Percentiles rank a stretch among this genome's conserved stretches.
phyloP scores from a whole-genome alignment of 768 basidiomycete species.

The Rhizopogon salebrosus region DNA sequence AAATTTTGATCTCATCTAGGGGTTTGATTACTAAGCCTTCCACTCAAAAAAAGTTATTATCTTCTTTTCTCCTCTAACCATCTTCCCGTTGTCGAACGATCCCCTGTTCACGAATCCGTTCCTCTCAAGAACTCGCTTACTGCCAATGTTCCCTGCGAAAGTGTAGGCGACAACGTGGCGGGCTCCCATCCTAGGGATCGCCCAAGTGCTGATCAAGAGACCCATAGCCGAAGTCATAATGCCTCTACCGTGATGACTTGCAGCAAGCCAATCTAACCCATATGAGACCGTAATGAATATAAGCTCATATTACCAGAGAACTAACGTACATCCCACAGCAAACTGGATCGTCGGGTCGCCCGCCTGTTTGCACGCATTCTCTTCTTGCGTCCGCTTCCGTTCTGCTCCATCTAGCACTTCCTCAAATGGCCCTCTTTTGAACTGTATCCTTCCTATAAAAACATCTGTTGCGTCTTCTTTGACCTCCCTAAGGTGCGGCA shows the following conservation, averaged over 20 bases:
- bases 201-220: conserved; percentile 54
- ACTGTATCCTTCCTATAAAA: conserved; percentile 40
- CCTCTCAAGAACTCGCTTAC: conserved; percentile 63
- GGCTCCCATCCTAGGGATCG: conserved; percentile 54
- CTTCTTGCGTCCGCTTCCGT: conserved; percentile 27
- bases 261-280: conserved; percentile 51
- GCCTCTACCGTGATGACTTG: conserved; percentile 59
- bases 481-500: conserved; percentile 49
- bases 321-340: conserved; percentile 51
- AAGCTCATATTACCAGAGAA: too few relatives aligned
- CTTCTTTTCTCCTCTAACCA: conserved; percentile 33
- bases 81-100: conserved; percentile 33
- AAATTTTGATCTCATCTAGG: not conserved
- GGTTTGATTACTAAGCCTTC: conserved; percentile 7
- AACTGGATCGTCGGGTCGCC: conserved; percentile 58
- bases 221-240: conserved; percentile 68
- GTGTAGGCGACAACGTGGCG: conserved; percentile 39
- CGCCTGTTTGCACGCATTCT: conserved; percentile 34
- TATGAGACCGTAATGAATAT: not conserved
- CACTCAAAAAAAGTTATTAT: conserved; percentile 33
- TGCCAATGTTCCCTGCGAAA: conserved; percentile 52
- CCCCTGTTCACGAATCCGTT: conserved; percentile 46
- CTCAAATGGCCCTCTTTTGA: conserved; percentile 21
- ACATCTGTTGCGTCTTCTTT: conserved; percentile 48
- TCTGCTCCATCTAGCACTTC: conserved; percentile 33